Base-by-base conservation (phyloP, 306 rosid genomes). In the Rosa multiflora region DNA sequence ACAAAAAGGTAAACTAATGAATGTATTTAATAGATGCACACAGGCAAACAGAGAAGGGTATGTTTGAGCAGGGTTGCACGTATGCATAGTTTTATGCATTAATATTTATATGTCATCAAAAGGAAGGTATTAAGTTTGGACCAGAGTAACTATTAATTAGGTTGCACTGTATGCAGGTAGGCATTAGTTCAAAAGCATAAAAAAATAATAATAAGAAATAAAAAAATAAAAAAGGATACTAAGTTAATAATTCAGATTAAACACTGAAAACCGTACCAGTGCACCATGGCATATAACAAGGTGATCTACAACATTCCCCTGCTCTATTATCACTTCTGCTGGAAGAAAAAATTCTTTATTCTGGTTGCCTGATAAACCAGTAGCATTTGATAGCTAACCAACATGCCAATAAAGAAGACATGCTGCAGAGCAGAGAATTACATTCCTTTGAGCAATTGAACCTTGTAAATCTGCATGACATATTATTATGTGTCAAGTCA, bases 341-440 rank as follows among this genome's bases (percentile, higher is more conserved):
- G 85, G 96, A 63, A 91, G 84, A 85, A 91, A 88, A 82, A 91
- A 85, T 82, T 91, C 92, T 82, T 83, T 43, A 88, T 86, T 83
- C 53, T 84, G 80, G 82, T 81, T 49, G 89, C 90, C 96, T 90
- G 79, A 62, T 23, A 78, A 83, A 85, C 63, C 26, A 74, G 26
- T 75, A 70, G 51, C 29, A 56, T 75, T 79, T 59, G 43, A 83
- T 40, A 4, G 56, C 68, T 52, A 23, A 32, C 10, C 26, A 35
- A 79, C 79, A 3, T 89, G 93, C 99, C 99, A 96, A 82, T 93
- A 96, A 78, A 96, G 97, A 83, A 96, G 81, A 73, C 91, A 87
- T 21, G 97, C 91, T 59, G 85, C 56, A 81, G 83, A 73, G 78
- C 99, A 96, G 46, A 96, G 90, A 78, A 96, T 85, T 64, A 90